Evolutionary conservation across 1,284 basidiomycete genomes (phyloP).

Genomic region (Heliocybe sulcata): DNA sequence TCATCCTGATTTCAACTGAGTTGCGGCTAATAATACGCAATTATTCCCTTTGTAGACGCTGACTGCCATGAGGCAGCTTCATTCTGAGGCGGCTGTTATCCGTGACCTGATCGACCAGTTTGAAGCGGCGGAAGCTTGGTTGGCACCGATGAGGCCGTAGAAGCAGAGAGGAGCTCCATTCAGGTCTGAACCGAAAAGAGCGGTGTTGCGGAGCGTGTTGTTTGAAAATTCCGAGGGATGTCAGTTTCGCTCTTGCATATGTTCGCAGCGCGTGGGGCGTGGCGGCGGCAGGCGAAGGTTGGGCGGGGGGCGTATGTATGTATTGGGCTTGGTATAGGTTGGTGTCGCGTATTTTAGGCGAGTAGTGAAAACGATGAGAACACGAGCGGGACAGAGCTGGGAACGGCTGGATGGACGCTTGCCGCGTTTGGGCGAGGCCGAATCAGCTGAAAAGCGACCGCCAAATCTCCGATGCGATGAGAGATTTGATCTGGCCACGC

Average conservation of each 20-base stretch:
- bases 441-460: not conserved
- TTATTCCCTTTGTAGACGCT: conserved; percentile 53
- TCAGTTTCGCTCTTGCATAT: not conserved
- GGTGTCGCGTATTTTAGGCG: not conserved
- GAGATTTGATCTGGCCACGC: not conserved
- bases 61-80: conserved; percentile 82
- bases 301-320: not conserved
- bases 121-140: conserved; percentile 90
- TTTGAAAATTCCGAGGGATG: not conserved
- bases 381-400: too few relatives aligned
- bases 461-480: not conserved
- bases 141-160: conserved; percentile 85
- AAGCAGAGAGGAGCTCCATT: conserved; percentile 8
- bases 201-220: not conserved
- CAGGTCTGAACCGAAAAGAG: not conserved
- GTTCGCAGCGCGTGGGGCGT: not conserved
- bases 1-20: not conserved
- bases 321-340: not conserved
- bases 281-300: not conserved
- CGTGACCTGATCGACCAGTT: conserved; percentile 89
- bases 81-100: conserved; percentile 74
- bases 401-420: not conserved
- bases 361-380: not conserved
- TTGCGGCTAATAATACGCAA: conserved; percentile 11
- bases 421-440: not conserved